Evolutionary conservation across 2,329 filamentous ascomycete species (phyloP).

Genomic region (Phymatotrichopsis omnivora): DNA sequence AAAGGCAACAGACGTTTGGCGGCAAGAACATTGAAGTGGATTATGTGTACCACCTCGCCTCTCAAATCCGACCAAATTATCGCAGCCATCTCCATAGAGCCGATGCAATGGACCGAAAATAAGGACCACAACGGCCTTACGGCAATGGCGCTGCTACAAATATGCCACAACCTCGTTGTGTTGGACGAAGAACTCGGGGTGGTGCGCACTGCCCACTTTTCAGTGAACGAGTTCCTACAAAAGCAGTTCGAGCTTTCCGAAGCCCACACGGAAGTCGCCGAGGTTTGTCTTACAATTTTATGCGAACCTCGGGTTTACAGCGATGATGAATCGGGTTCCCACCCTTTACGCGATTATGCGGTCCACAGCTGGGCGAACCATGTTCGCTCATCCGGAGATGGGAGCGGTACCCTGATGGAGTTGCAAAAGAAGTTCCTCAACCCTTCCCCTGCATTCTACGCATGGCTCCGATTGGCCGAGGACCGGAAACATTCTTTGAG

Average conservation of each 20-base stretch:
- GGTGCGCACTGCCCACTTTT: constrained; percentile 16
- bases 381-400: not conserved
- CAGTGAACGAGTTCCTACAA: constrained; percentile 10
- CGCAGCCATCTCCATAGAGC: constrained; percentile 1
- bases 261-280: not conserved
- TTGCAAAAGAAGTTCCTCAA: not conserved
- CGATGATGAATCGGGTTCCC: too few relatives aligned
- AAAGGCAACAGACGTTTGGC: not conserved
- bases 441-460: not conserved
- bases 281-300: constrained; percentile 1
- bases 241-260: not conserved
- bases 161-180: constrained; percentile 17
- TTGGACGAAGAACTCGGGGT: constrained; percentile 8
- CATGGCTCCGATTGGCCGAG: not conserved
- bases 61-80: not conserved
- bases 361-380: not conserved
- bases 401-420: not conserved
- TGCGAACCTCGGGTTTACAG: too few relatives aligned
- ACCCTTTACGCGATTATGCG: too few relatives aligned
- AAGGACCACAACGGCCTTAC: not conserved
- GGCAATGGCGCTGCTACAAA: not conserved
- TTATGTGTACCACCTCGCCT: constrained; percentile 1
- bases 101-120: too few relatives aligned
- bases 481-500: not conserved
- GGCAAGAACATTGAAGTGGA: constrained; percentile 1